Percentiles rank a stretch among this genome's conserved stretches.
These are phyloP conservation scores for Lecanosticta acicola DNA, from an alignment of 2,329 filamentous ascomycete species.

Conservation along the genomic window DNA sequence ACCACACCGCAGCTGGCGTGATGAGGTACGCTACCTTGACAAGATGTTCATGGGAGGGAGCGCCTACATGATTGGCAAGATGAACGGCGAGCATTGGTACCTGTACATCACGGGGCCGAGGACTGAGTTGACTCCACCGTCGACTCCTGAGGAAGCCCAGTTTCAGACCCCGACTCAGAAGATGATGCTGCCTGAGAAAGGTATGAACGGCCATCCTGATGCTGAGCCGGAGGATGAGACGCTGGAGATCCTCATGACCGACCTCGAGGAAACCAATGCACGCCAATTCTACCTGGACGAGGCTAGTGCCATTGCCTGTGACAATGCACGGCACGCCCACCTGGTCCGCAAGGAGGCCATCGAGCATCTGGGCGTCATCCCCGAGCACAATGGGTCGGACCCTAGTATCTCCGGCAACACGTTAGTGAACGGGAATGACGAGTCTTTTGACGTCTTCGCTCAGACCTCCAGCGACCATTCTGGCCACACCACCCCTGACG, in stretches of 20 bases:
- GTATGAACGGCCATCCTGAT: slow-evolving; percentile 29
- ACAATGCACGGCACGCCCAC: slow-evolving; percentile 63
- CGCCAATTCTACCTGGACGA: slow-evolving; percentile 67
- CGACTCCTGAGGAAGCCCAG: slow-evolving; percentile 58
- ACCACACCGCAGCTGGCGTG: slow-evolving; percentile 94
- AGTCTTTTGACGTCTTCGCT: slow-evolving; percentile 73
- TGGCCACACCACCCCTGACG: slow-evolving; percentile 49
- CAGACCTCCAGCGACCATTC: slow-evolving; percentile 62
- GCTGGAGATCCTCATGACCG: slow-evolving; percentile 63
- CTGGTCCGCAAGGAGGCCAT: slow-evolving; percentile 57
- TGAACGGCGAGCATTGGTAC: slow-evolving; percentile 99
- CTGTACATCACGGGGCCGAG: slow-evolving; percentile 90
- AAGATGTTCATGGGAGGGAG: slow-evolving; percentile 86
- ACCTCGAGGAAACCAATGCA: slow-evolving; percentile 60
- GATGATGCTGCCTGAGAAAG: slow-evolving; percentile 54
- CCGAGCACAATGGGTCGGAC: slow-evolving; percentile 42
- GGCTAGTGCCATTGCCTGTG: slow-evolving; percentile 86
- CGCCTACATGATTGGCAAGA: slow-evolving; percentile 99
- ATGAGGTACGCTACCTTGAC: slow-evolving; percentile 90
- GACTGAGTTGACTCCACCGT: slow-evolving; percentile 71
- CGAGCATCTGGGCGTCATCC: slow-evolving; percentile 55
- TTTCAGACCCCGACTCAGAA: slow-evolving; percentile 54
- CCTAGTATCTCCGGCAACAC: slow-evolving; percentile 33
- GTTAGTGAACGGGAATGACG: slow-evolving; percentile 30
- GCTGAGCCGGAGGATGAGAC: slow-evolving; percentile 61